phyloP scores from a whole-genome alignment of 1,284 basidiomycete genomes.

The Phellopilus nigrolimitatus region DNA sequence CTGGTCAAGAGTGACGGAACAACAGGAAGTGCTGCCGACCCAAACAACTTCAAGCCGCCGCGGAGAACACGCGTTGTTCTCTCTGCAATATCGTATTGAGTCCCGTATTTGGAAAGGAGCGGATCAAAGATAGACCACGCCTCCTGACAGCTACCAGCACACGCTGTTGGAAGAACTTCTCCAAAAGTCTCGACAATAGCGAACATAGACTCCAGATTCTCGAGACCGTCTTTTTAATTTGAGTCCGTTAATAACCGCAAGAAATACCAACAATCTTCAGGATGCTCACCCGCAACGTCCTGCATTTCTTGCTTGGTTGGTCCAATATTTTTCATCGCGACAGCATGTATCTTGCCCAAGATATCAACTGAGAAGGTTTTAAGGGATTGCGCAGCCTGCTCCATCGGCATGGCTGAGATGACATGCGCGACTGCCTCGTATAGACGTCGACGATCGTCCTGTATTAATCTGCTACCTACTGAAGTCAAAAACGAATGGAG shows the following conservation, averaged over 20 bases:
- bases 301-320: conserved; percentile 62
- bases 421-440: conserved; percentile 96
- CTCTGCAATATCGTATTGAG: conserved; percentile 78
- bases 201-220: conserved; percentile 88
- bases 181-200: conserved; percentile 76
- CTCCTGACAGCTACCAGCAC: conserved; percentile 74
- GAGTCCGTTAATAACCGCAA: conserved; percentile 21
- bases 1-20: conserved; percentile 69
- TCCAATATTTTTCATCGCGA: conserved; percentile 43
- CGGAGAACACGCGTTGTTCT: conserved; percentile 85
- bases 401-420: conserved; percentile 88
- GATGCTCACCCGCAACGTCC: conserved; percentile 54
- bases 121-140: conserved; percentile 82
- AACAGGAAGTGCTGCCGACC: conserved; percentile 59
- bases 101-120: conserved; percentile 79
- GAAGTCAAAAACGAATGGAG: conserved; percentile 85
- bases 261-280: conserved; percentile 18
- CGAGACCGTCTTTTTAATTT: conserved; percentile 69
- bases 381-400: conserved; percentile 78
- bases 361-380: conserved; percentile 81
- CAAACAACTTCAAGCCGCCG: conserved; percentile 81
- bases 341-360: conserved; percentile 62
- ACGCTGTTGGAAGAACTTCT: conserved; percentile 75
- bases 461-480: conserved; percentile 71
- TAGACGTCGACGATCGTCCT: conserved; percentile 87